Percentiles rank a stretch among this genome's conserved stretches.
phyloP scores from a whole-genome alignment of 176 grass and related monocot species.

The Zizania latifolia region DNA sequence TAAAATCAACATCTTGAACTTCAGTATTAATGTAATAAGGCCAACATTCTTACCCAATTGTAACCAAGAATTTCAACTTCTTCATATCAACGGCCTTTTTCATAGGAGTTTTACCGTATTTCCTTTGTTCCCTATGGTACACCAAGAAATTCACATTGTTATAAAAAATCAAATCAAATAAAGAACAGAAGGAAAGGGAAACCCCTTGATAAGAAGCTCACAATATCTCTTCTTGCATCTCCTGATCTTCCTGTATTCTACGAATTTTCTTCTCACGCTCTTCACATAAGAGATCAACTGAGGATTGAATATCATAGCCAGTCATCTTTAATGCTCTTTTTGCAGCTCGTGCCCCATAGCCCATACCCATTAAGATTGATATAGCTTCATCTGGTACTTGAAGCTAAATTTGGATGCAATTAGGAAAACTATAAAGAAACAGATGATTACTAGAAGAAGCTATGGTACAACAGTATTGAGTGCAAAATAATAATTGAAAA shows the following conservation, averaged over 20 bases:
- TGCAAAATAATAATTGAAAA: not conserved
- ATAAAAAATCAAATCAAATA: not conserved
- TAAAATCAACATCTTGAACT: not conserved
- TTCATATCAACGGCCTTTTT: constrained; percentile 84
- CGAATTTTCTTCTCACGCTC: constrained; percentile 63
- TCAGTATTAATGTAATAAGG: not conserved
- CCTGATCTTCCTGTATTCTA: constrained; percentile 49
- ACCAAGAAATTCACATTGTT: constrained; percentile 14
- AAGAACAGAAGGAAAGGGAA: constrained; percentile 2
- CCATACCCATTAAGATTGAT: constrained; percentile 77
- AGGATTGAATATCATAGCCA: constrained; percentile 76
- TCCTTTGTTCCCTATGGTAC: constrained; percentile 65
- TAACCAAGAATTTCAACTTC: constrained; percentile 62
- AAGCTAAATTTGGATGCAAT: constrained; percentile 47
- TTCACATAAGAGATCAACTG: constrained; percentile 80
- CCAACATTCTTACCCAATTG: constrained; percentile 59
- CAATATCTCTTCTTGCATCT: constrained; percentile 60
- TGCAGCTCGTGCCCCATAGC: constrained; percentile 56
- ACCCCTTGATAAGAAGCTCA: constrained; percentile 33
- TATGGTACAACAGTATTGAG: not conserved
- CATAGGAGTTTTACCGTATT: constrained; percentile 63
- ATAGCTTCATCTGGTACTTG: constrained; percentile 98
- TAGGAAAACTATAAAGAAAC: not conserved
- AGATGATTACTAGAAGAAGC: not conserved
- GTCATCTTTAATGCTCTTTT: constrained; percentile 90